phyloP scores from a whole-genome alignment of 208 protist genomes.

The Leishmania turanica region DNA sequence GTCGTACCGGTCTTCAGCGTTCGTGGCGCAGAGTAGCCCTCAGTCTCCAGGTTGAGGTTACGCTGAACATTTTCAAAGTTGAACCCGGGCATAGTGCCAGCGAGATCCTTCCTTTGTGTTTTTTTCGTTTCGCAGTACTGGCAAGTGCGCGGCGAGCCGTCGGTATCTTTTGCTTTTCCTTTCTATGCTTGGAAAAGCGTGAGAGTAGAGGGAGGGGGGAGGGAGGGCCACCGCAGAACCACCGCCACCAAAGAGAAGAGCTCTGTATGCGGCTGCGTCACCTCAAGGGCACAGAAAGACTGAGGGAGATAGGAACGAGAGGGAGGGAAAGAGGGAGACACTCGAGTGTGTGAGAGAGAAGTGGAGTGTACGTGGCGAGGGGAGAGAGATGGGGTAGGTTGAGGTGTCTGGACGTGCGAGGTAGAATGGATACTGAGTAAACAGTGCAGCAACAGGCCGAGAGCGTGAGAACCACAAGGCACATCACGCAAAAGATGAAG shows the following conservation, averaged over 20 bases:
- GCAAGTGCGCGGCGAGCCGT: neutral
- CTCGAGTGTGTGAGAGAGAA: neutral
- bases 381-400: neutral
- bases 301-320: neutral
- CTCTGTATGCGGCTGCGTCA: neutral
- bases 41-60: constrained; percentile 87
- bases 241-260: neutral
- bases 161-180: constrained; percentile 8
- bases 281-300: neutral
- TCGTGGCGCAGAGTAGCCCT: constrained; percentile 72
- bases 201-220: neutral
- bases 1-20: constrained; percentile 99
- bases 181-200: constrained; percentile 16
- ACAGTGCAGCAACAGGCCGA: neutral
- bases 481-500: neutral
- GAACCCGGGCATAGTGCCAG: constrained; percentile 85
- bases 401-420: neutral
- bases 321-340: neutral
- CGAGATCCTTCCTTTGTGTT: neutral
- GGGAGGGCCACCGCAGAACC: neutral
- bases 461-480: neutral
- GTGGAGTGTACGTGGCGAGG: neutral
- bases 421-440: neutral
- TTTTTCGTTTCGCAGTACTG: neutral
- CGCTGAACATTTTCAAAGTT: constrained; percentile 93